Evolutionary conservation across 495 filamentous ascomycete species (phyloP), one percentile per base, ranked within the genome.

Genomic region (Penicillium chermesinum): DNA sequence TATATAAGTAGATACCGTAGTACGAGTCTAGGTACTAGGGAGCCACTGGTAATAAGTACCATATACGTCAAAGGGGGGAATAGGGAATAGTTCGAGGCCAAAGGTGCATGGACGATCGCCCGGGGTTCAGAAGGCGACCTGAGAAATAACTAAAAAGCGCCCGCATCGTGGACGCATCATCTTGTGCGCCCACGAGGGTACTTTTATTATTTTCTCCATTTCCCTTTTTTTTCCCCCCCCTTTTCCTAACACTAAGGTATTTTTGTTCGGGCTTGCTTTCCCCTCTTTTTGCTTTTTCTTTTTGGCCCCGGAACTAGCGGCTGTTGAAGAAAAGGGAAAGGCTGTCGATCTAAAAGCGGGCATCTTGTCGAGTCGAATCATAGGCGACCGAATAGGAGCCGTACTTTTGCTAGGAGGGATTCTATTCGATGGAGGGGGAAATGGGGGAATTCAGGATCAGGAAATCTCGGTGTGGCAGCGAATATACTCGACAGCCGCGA

Each of bases 401-500:
- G n/a, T n/a, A n/a, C n/a, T n/a, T n/a, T n/a, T n/a, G n/a, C n/a
- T n/a, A n/a, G n/a, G n/a, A 20, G 17, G 42, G 41, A 22, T 46
- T 47, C 25, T 40, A 47, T 44, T 40, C 52, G 39, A 39, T 41
- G 44, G 20, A 49, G 52, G 38, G 55, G 20, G 44, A 30, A 25
- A 37, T 15, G 39, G 25, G 41, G 27, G 37, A 4, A 10, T 30
- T 30, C 25, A 30, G 10, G 5, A 30, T 30, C 39, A 4, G 43
- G 33, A 49, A 57, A 58, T 49, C 43, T 44, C 50, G 47, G 51
- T 52, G 22, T 43, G 32, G 22, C 19, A 25, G 4, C 9, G 54
- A 42, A 53, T 39, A 39, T 18, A 39, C 52, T 48, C 41, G 21
- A 44, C 48, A 58, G 62, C 62, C 59, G 62, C 60, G 53, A 63